A percentile compares a stretch with the other conserved stretches of the same genome.
Evolutionary conservation across 768 basidiomycete genomes (phyloP).

Genomic region (Pisolithus tinctorius): DNA sequence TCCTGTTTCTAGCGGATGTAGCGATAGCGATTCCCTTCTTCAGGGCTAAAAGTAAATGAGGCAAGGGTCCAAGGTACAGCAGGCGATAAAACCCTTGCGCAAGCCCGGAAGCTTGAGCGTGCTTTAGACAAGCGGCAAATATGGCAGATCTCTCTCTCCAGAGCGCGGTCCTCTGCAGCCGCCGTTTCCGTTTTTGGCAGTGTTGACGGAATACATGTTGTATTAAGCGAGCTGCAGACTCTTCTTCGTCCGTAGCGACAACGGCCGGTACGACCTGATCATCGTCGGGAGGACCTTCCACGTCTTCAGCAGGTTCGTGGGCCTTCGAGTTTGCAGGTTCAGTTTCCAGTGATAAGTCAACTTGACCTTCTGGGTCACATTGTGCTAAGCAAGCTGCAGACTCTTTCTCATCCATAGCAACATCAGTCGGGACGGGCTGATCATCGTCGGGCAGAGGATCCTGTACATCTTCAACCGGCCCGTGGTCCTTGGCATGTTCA

Average conservation of each 20-base stretch:
- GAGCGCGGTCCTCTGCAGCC: conserved; percentile 10
- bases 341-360: too few relatives aligned
- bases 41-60: conserved; percentile 36
- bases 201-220: conserved; percentile 12
- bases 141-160: conserved; percentile 14
- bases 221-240: conserved; percentile 16
- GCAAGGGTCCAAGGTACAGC: conserved; percentile 32
- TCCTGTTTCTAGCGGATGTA: conserved; percentile 24
- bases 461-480: too few relatives aligned
- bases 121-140: conserved; percentile 24
- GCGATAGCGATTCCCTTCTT: conserved; percentile 26
- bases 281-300: too few relatives aligned
- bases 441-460: too few relatives aligned
- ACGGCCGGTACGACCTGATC: too few relatives aligned
- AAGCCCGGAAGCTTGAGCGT: conserved; percentile 25
- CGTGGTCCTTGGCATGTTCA: too few relatives aligned
- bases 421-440: too few relatives aligned
- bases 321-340: too few relatives aligned
- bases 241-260: too few relatives aligned
- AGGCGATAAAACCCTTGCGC: conserved; percentile 25
- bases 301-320: too few relatives aligned
- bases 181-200: not conserved
- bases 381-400: too few relatives aligned
- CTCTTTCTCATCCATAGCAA: conserved; percentile 18
- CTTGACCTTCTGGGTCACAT: too few relatives aligned